Conservation (phyloP, 2,329 filamentous ascomycete species). For the Chalara sp. region DNA sequence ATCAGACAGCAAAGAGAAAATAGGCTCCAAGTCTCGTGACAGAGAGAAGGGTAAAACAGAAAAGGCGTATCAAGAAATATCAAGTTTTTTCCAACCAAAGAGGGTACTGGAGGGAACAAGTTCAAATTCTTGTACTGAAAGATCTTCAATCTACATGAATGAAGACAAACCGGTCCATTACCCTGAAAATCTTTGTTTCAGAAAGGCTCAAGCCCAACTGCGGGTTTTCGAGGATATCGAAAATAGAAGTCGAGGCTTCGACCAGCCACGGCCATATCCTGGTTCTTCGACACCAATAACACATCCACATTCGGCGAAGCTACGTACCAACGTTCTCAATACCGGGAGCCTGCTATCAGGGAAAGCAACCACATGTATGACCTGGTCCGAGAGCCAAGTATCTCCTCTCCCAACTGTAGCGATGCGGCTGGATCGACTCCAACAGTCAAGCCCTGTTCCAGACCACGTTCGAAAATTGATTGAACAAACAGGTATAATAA, state of each 20-base stretch:
- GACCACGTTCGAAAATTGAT: conserved; percentile 17
- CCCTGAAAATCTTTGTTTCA: too few relatives aligned
- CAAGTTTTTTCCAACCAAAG: conserved; percentile 20
- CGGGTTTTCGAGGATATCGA: too few relatives aligned
- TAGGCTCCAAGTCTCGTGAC: conserved; percentile 19
- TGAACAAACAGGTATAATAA: conserved; percentile 21
- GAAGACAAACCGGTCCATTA: background rate
- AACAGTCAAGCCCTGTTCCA: conserved; percentile 16
- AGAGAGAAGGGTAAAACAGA: conserved; percentile 16
- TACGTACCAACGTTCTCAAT: background rate
- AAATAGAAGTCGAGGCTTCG: background rate
- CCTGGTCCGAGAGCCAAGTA: conserved; percentile 22
- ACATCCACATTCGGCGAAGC: background rate
- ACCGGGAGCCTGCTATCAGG: conserved; percentile 6
- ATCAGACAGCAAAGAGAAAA: conserved; percentile 19
- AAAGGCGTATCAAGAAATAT: conserved; percentile 21
- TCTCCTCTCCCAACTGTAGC: conserved; percentile 6
- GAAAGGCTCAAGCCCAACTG: too few relatives aligned
- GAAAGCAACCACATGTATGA: conserved; percentile 14
- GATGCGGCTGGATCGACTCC: background rate
- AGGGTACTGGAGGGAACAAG: conserved; percentile 9
- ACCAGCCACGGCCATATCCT: background rate
- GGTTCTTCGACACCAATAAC: background rate
- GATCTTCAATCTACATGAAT: conserved; percentile 1
- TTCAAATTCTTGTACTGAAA: conserved; percentile 1